phyloP scores from a whole-genome alignment of 192 early-diverging fungal genomes.

The Jimgerdemannia lactiflua region DNA sequence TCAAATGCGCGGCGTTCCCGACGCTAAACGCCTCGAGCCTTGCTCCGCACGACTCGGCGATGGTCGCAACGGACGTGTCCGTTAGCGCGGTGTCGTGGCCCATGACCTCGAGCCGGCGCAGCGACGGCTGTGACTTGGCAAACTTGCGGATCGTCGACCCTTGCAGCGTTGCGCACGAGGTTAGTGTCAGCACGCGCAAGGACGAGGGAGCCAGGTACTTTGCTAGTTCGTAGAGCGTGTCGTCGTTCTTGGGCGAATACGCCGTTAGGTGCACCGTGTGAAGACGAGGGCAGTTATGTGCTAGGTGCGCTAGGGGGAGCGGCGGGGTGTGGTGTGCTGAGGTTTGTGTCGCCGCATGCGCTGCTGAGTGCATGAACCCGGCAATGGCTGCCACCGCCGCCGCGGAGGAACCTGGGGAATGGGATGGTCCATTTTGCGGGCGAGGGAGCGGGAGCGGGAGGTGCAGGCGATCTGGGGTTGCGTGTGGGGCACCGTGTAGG shows the following conservation, averaged over 20 bases:
- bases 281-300: slow-evolving; percentile 24
- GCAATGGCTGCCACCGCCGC: neutral
- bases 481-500: slow-evolving; percentile 6
- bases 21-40: slow-evolving; percentile 19
- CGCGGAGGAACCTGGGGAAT: neutral
- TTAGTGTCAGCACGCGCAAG: slow-evolving; percentile 11
- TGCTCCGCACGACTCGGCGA: slow-evolving; percentile 25
- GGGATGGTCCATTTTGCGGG: slow-evolving; percentile 1
- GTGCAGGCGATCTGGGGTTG: neutral
- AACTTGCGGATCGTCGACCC: slow-evolving; percentile 31
- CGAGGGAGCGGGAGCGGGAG: neutral
- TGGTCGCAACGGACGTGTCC: slow-evolving; percentile 18
- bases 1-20: slow-evolving; percentile 25
- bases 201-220: slow-evolving; percentile 19
- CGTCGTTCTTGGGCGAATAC: slow-evolving; percentile 28
- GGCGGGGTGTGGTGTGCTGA: slow-evolving; percentile 5
- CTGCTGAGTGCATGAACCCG: neutral
- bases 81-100: slow-evolving; percentile 21
- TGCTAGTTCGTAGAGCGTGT: slow-evolving; percentile 31
- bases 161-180: slow-evolving; percentile 21
- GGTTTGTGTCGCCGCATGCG: neutral
- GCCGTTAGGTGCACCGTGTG: slow-evolving; percentile 18
- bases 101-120: slow-evolving; percentile 21
- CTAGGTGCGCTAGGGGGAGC: slow-evolving; percentile 25
- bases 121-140: slow-evolving; percentile 20